Evolutionary conservation across 2,329 filamentous ascomycete species (phyloP), one percentile per base, ranked within the genome.

Genomic region (Ceratocystis smalleyi): DNA sequence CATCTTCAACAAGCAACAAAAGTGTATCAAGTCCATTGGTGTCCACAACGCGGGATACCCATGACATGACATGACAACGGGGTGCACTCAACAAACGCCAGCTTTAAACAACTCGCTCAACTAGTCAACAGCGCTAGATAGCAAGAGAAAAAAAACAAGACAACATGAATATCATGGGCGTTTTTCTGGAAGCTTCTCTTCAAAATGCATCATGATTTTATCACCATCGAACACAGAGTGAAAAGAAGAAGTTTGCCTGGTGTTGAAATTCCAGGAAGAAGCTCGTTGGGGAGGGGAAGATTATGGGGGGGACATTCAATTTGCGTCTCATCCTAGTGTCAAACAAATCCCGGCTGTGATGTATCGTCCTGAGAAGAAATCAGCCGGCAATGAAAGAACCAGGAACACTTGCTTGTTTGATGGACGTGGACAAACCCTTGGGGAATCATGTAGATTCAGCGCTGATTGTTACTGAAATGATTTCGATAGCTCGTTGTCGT

Each of bases 281-380:
- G 43, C 43, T 51, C 51, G 22, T 22, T 51, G 61, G 27, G 27
- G 27, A n/a, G 35, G 10, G 1, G 35, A 15, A 40, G 3, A 40
- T 15, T 15, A 40, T 40, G 35, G 35, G 35, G 35, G 32, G 64
- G 54, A 40, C 60, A 63, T 35, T 65, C 64, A 59, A 32, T 55
- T 63, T 63, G 64, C 64, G 64, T 65, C 55, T 65, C 49, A 63
- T 62, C 43, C 40, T 35, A 63, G 64, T 63, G 49, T 65, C 64
- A 65, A 59, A 32, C 64, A 65, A 63, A 60, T 63, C 54, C 64
- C 64, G 51, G 54, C 43, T 62, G 47, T 59, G 43, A 24, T 49
- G 24, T 19, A 47, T 61, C 54, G 32, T 59, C 43, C 30, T 47
- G 30, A 32, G 61, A 22, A 12, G 22, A 65, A 47, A 63, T 47